These are phyloP conservation scores for Fraxinus pennsylvanica DNA, from an alignment of 257 asterid species.

Conservation along the genomic window DNA sequence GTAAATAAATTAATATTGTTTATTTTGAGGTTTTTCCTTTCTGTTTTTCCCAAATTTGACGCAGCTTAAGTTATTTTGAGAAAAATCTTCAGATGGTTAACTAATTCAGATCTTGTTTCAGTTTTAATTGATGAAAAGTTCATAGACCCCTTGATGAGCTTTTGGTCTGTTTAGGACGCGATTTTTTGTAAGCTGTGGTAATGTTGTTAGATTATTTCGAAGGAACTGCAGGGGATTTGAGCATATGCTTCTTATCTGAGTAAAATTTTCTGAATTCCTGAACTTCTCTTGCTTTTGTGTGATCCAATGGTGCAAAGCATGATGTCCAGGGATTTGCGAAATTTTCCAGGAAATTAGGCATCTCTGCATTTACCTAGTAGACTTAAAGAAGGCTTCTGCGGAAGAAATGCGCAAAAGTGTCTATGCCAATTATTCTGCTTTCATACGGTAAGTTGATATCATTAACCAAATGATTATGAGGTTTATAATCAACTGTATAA, in stretches of 20 bases:
- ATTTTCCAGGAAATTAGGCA: conserved; percentile 79
- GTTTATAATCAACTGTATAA: background rate
- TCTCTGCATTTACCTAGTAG: conserved; percentile 64
- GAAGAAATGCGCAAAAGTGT: conserved; percentile 96
- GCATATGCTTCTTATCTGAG: background rate
- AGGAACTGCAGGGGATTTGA: background rate
- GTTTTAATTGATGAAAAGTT: background rate
- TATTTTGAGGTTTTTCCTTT: background rate
- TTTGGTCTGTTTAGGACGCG: background rate
- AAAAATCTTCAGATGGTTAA: background rate
- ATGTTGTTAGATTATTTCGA: background rate
- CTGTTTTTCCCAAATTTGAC: background rate
- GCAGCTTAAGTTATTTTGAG: background rate
- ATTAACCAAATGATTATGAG: background rate
- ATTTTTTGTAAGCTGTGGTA: background rate
- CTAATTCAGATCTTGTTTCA: background rate
- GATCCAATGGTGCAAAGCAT: background rate
- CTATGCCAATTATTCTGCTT: conserved; percentile 83
- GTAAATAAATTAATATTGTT: no score
- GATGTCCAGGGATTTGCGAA: background rate
- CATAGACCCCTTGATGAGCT: background rate
- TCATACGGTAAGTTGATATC: conserved; percentile 60
- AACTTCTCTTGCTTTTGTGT: background rate
- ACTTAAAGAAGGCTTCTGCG: conserved; percentile 88
- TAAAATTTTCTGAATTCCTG: background rate